Base-by-base conservation (phyloP, 257 asterid genomes). In the Lantana camara region DNA sequence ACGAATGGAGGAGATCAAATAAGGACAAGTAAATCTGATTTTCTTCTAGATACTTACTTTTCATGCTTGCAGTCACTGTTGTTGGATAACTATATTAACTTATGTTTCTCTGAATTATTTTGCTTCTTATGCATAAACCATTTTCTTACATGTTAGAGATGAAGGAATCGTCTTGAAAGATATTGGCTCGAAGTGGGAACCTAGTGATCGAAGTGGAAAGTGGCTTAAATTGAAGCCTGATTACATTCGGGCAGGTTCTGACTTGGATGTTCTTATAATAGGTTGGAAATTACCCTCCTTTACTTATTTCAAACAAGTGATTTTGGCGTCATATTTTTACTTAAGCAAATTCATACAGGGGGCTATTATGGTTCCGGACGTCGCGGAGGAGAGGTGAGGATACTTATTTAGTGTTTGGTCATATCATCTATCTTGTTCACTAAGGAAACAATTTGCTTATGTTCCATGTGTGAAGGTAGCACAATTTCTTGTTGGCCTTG, bases 361-460 rank as follows among this genome's bases (percentile, higher is more conserved):
- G 99, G 99, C 58, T 93, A 93, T 75, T 93, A 90, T 73, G 97
- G 99, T 73, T 90, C 99, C 84, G 99, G 99, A 50, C 96, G 96
- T 59, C 96, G 60, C 72, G 99, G 99, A 62, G 99, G 99, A 62
- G 95, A 93, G 95, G 99, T 93, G 70, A 71, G 79, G 44, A 71
- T 72, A 56, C 63, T 50, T 45, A 41, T 60, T 64, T 58, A 46
- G 61, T 71, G 78, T 48, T 22, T 67, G 52, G 35, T 29, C 55
- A 22, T 67, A 29, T 69, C 73, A 45, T 57, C 53, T 45, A 32
- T 58, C 68, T 56, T 46, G 46, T 63, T 14, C 65, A 16, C 64
- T 22, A 50, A 57, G 16, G 44, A 59, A 56, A 49, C 59, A 22
- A 4, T 63, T 60, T 27, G 11, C 20, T 34, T 72, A 51, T 42